These are phyloP conservation scores for Melampsora occidentalis DNA, from an alignment of 1,284 basidiomycete genomes.

Conservation along the genomic window DNA sequence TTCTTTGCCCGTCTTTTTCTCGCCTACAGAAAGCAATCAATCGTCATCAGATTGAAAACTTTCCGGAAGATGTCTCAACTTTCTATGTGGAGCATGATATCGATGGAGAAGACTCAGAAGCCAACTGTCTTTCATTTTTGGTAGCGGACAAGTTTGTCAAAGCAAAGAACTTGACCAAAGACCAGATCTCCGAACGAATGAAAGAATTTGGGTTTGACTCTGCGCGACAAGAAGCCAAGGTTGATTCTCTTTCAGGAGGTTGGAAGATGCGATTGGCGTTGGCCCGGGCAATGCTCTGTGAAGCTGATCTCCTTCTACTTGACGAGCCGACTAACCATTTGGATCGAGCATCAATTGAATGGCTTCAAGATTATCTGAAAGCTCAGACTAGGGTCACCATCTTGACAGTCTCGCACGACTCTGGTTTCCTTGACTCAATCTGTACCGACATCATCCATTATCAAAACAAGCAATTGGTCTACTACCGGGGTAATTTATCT, in stretches of 20 bases:
- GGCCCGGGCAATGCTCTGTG: slow-evolving; percentile 92
- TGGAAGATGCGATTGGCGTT: slow-evolving; percentile 92
- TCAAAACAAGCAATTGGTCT: slow-evolving; percentile 87
- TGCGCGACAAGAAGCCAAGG: slow-evolving; percentile 75
- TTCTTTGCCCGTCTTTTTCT: background rate
- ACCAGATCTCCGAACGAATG: slow-evolving; percentile 69
- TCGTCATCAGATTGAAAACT: slow-evolving; percentile 53
- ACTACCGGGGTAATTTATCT: slow-evolving; percentile 91
- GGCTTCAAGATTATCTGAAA: slow-evolving; percentile 87
- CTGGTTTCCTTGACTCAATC: slow-evolving; percentile 92
- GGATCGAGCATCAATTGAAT: slow-evolving; percentile 65
- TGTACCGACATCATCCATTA: slow-evolving; percentile 99
- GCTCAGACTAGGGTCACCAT: slow-evolving; percentile 80
- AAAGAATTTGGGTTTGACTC: slow-evolving; percentile 88
- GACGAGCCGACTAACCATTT: slow-evolving; percentile 93
- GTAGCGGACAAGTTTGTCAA: slow-evolving; percentile 51
- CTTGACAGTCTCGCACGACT: slow-evolving; percentile 96
- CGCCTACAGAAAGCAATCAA: slow-evolving; percentile 48
- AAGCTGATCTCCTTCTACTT: slow-evolving; percentile 86
- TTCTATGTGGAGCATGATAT: slow-evolving; percentile 54
- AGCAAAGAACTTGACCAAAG: slow-evolving; percentile 55
- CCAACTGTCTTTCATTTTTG: slow-evolving; percentile 50
- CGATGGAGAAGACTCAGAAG: slow-evolving; percentile 51
- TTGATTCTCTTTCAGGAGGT: slow-evolving; percentile 89
- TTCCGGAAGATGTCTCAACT: slow-evolving; percentile 51